Evolutionary conservation across 2,329 filamentous ascomycete genomes (phyloP).

Genomic region (Fusarium praegraminearum): DNA sequence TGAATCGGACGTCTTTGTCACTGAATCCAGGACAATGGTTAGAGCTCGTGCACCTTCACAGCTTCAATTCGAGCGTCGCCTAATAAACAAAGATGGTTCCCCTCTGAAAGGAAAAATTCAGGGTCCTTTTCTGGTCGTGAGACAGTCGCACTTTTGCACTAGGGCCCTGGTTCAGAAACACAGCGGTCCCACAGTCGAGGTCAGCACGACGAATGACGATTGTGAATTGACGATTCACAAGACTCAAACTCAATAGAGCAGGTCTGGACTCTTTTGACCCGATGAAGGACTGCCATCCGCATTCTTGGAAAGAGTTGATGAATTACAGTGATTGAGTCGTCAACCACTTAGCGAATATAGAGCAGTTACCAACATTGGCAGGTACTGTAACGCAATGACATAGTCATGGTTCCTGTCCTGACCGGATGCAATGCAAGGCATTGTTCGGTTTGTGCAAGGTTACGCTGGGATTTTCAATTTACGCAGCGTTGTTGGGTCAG

Average conservation of each 20-base stretch:
- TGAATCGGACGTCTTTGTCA: constrained; percentile 9
- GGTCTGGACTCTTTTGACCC: constrained; percentile 15
- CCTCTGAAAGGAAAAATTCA: constrained; percentile 29
- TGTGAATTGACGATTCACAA: constrained; percentile 31
- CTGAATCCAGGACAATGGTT: constrained; percentile 19
- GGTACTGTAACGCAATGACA: constrained; percentile 7
- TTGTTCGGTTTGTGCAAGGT: constrained; percentile 37
- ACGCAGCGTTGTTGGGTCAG: constrained; percentile 39
- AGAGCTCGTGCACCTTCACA: constrained; percentile 6
- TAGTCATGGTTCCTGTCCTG: constrained; percentile 25
- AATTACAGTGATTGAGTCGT: constrained; percentile 19
- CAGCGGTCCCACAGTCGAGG: constrained; percentile 34
- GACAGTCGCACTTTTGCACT: constrained; percentile 39
- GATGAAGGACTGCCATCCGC: constrained; percentile 25
- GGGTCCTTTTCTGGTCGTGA: constrained; percentile 43
- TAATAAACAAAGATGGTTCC: constrained; percentile 10
- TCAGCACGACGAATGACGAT: constrained; percentile 33
- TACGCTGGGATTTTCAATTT: constrained; percentile 29
- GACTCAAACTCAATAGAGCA: constrained; percentile 19
- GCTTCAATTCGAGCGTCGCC: background rate
- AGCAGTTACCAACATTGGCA: background rate
- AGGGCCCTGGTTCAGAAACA: constrained; percentile 42
- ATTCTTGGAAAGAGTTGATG: constrained; percentile 13
- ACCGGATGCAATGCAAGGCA: constrained; percentile 35
- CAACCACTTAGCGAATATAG: background rate